These are phyloP conservation scores for Ceriops zippeliana DNA, from an alignment of 345 rosid genomes.

Conservation along the genomic window DNA sequence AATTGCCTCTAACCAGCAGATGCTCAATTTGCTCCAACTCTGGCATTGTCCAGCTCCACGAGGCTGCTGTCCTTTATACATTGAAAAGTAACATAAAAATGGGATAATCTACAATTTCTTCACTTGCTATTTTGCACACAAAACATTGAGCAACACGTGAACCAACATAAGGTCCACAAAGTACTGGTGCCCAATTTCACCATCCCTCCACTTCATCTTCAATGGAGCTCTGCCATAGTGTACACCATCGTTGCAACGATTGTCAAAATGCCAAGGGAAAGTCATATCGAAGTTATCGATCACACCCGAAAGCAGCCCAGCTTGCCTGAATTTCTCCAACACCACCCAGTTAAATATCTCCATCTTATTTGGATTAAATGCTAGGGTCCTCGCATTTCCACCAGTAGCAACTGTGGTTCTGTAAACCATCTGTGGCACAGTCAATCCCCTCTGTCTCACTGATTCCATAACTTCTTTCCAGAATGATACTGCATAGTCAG, in stretches of 20 bases:
- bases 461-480: conserved; percentile 72
- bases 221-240: conserved; percentile 89
- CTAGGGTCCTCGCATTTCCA: conserved; percentile 69
- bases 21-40: conserved; percentile 8
- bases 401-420: conserved; percentile 83
- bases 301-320: conserved; percentile 58
- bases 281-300: conserved; percentile 90
- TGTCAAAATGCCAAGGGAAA: conserved; percentile 91
- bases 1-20: conserved; percentile 10
- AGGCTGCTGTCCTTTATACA: background rate
- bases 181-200: conserved; percentile 92
- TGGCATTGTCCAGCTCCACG: conserved; percentile 3
- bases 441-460: conserved; percentile 54
- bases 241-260: conserved; percentile 85
- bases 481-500: conserved; percentile 59
- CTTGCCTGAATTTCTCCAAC: conserved; percentile 63
- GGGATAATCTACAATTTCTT: conserved; percentile 1
- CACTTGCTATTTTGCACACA: conserved; percentile 44
- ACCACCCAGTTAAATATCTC: conserved; percentile 72
- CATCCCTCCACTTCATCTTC: conserved; percentile 86
- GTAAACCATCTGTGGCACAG: conserved; percentile 54
- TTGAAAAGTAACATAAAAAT: background rate
- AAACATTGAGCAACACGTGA: conserved; percentile 72
- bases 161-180: conserved; percentile 94
- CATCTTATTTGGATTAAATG: conserved; percentile 87